Conservation (phyloP, 176 grass and related monocot species). For the Pharus latifolius region DNA sequence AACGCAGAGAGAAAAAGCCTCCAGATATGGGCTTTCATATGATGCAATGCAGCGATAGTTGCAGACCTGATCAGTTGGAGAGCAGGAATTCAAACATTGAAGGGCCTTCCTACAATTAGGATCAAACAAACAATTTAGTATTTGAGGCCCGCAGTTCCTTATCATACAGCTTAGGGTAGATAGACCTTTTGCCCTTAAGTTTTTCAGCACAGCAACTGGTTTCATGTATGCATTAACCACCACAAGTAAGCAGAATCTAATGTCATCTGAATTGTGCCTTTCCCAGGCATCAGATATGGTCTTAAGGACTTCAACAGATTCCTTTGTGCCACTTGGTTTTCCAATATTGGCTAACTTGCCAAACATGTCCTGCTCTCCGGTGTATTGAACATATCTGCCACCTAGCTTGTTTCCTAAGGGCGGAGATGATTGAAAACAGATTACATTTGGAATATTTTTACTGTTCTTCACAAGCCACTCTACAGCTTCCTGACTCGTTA, state of each 20-base stretch:
- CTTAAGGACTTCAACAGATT: constrained; percentile 55
- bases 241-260: constrained; percentile 83
- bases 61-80: constrained; percentile 83
- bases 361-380: constrained; percentile 45
- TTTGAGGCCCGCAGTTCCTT: constrained; percentile 67
- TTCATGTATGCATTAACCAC: constrained; percentile 74
- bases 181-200: constrained; percentile 74
- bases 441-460: constrained; percentile 49
- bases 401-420: constrained; percentile 70
- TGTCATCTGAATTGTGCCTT: constrained; percentile 93
- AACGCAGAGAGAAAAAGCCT: constrained; percentile 89
- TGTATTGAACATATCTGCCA: constrained; percentile 31
- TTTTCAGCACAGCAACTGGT: constrained; percentile 65
- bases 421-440: constrained; percentile 82
- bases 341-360: constrained; percentile 35
- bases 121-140: constrained; percentile 86
- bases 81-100: constrained; percentile 86
- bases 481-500: constrained; percentile 39
- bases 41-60: constrained; percentile 90
- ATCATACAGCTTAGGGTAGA: constrained; percentile 86
- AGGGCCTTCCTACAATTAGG: constrained; percentile 82
- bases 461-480: constrained; percentile 48
- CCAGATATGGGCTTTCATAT: constrained; percentile 71
- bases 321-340: constrained; percentile 20
- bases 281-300: constrained; percentile 79